Evolutionary conservation across 768 basidiomycete species (phyloP), one percentile per base, ranked within the genome.

Genomic region (Tricholoma flavovirens): DNA sequence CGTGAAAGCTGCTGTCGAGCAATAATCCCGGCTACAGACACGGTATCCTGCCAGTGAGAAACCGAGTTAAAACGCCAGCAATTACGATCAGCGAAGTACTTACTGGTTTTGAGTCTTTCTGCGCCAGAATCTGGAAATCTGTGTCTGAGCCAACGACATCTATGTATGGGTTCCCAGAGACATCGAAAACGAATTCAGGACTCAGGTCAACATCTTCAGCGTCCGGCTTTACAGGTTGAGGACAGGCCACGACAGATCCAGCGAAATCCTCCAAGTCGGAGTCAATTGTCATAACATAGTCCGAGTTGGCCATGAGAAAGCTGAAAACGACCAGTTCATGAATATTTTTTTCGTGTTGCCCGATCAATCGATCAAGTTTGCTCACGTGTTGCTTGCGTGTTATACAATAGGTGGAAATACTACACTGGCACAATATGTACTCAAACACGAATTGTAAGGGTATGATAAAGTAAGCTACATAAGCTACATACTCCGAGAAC

Each of bases 11-110:
- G 80, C 64, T 84, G 79, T 55, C 87, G 81, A 51, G 86, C 85
- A 69, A 98, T 95, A 58, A 98, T 95, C 64, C 96, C 92, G 68
- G 96, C 89, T 9, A 98, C 86, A 45, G 87, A 91, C 53, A 96
- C 83, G n/a, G 86, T 86, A 67, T 81, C 74, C 87, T 91, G n/a
- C n/a, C n/a, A n/a, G n/a, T n/a, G 59, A 5, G 62, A 48, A 15
- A 24, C 32, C 32, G 8, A 54, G 22, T 56, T 36, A 35, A 51
- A 40, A 60, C 52, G 53, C 58, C 35, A 59, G 52, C 51, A 49
- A 36, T 45, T 38, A 33, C 51, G 43, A 11, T n/a, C 17, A 29
- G 24, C 50, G 56, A 49, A 17, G 35, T 60, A 71, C 78, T 57
- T 67, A 88, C 87, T 24, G 81, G 83, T 69, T 81, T 88, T 53